Evolutionary conservation across 1,284 basidiomycete genomes (phyloP).

Genomic region (Cutaneotrichosporon sp.): DNA sequence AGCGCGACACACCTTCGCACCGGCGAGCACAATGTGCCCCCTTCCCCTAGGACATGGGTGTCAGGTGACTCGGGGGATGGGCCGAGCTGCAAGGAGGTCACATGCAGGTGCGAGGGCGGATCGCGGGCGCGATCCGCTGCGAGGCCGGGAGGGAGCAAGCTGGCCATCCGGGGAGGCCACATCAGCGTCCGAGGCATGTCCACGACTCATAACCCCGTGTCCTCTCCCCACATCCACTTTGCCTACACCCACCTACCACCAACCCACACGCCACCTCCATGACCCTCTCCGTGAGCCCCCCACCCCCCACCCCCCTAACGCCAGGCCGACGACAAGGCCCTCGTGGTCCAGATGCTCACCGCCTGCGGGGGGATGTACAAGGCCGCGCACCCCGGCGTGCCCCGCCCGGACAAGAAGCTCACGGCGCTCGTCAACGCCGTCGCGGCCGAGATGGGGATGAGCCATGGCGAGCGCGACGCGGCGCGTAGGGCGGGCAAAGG

Average conservation of each 20-base stretch:
- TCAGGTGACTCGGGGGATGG: too few relatives aligned
- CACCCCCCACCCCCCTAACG: background rate
- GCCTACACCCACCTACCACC: background rate
- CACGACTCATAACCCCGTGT: too few relatives aligned
- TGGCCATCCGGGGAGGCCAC: too few relatives aligned
- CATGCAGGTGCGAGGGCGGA: too few relatives aligned
- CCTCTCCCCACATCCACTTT: background rate
- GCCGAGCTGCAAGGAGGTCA: too few relatives aligned
- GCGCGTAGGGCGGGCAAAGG: background rate
- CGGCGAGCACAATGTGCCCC: too few relatives aligned
- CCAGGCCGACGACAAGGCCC: background rate
- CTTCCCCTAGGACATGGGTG: too few relatives aligned
- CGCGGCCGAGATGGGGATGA: background rate
- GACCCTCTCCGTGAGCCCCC: background rate
- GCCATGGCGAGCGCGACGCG: background rate
- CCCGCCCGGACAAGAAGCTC: conserved; percentile 2
- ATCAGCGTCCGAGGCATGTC: too few relatives aligned
- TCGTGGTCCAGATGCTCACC: background rate
- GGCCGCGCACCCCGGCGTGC: background rate
- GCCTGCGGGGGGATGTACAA: background rate
- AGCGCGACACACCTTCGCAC: too few relatives aligned
- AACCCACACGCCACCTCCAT: too few relatives aligned
- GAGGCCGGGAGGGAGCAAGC: too few relatives aligned
- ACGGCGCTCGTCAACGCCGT: background rate
- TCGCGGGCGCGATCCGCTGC: too few relatives aligned